Conservation (phyloP, 2,329 filamentous ascomycete genomes). For the Achaetomium macrosporum region DNA sequence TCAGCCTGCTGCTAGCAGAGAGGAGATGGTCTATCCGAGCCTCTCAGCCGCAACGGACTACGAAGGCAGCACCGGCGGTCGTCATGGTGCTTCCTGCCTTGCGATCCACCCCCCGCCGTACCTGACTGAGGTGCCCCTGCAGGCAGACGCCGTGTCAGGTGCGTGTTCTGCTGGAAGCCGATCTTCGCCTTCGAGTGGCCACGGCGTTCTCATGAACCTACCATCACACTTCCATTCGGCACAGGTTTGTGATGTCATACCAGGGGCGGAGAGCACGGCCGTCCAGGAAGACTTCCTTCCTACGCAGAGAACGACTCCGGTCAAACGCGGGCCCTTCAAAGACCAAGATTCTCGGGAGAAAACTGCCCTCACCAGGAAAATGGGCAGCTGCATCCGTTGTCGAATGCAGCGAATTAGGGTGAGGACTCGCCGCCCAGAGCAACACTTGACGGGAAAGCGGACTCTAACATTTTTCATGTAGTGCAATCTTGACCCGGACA, state of each 20-base stretch:
- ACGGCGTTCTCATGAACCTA: conserved; percentile 4
- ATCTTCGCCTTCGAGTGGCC: conserved; percentile 10
- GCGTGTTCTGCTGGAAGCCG: conserved; percentile 6
- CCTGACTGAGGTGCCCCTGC: conserved; percentile 6
- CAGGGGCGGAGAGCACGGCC: conserved; percentile 13
- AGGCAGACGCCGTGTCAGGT: conserved; percentile 6
- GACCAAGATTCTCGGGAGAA: conserved; percentile 45
- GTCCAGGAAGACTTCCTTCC: conserved; percentile 29
- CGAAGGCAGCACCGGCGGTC: background rate
- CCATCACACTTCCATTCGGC: conserved; percentile 14
- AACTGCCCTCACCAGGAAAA: conserved; percentile 52
- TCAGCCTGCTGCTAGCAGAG: conserved; percentile 29
- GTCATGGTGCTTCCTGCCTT: conserved; percentile 1
- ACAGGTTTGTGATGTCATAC: conserved; percentile 14
- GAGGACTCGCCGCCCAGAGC: conserved; percentile 28
- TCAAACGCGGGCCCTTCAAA: conserved; percentile 49
- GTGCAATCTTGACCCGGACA: conserved; percentile 47
- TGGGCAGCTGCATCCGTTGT: conserved; percentile 55
- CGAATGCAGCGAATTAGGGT: conserved; percentile 58
- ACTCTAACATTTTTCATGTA: conserved; percentile 25
- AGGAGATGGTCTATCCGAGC: conserved; percentile 38
- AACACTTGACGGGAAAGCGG: background rate
- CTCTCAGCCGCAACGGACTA: conserved; percentile 26
- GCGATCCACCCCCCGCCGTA: conserved; percentile 10
- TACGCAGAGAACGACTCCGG: conserved; percentile 33